These are phyloP conservation scores for Candida dendrica DNA, from an alignment of 805 yeast species.

Conservation along the genomic window DNA sequence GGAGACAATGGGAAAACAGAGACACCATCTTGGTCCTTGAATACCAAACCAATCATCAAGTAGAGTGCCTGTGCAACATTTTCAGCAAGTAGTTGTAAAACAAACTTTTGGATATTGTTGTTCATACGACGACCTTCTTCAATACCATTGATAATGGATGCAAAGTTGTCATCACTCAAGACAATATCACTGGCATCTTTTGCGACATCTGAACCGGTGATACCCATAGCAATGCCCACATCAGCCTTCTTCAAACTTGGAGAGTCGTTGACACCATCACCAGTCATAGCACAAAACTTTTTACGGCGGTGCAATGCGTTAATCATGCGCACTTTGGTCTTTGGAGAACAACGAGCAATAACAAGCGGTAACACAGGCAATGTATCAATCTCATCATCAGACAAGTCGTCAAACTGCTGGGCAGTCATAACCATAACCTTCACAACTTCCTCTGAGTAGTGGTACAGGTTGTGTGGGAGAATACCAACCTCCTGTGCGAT, in stretches of 20 bases:
- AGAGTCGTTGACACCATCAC: slow-evolving; percentile 98
- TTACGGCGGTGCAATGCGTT: slow-evolving; percentile 63
- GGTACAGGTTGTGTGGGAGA: slow-evolving; percentile 51
- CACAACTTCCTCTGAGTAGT: slow-evolving; percentile 49
- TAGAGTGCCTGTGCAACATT: slow-evolving; percentile 67
- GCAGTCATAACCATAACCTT: slow-evolving; percentile 73
- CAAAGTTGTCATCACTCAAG: slow-evolving; percentile 74
- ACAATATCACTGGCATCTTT: slow-evolving; percentile 96
- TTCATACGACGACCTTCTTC: slow-evolving; percentile 81
- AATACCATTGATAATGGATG: slow-evolving; percentile 69
- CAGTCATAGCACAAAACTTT: slow-evolving; percentile 87
- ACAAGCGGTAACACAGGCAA: slow-evolving; percentile 67
- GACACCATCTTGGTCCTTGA: slow-evolving; percentile 50
- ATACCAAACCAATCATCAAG: slow-evolving; percentile 66
- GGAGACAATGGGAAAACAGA: slow-evolving; percentile 83
- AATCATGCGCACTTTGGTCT: slow-evolving; percentile 74
- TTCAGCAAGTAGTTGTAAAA: slow-evolving; percentile 63
- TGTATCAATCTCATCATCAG: slow-evolving; percentile 53
- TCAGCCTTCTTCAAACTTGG: slow-evolving; percentile 96
- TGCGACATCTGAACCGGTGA: slow-evolving; percentile 95
- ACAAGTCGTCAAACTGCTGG: slow-evolving; percentile 54
- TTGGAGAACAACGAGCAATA: slow-evolving; percentile 79
- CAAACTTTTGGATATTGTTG: slow-evolving; percentile 71
- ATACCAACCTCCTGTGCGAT: slow-evolving; percentile 81
- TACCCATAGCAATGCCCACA: slow-evolving; percentile 97